Percentiles rank a stretch among this genome's conserved stretches.
Conservation (phyloP, 768 basidiomycete genomes). For the Leccinum incarnatum region DNA sequence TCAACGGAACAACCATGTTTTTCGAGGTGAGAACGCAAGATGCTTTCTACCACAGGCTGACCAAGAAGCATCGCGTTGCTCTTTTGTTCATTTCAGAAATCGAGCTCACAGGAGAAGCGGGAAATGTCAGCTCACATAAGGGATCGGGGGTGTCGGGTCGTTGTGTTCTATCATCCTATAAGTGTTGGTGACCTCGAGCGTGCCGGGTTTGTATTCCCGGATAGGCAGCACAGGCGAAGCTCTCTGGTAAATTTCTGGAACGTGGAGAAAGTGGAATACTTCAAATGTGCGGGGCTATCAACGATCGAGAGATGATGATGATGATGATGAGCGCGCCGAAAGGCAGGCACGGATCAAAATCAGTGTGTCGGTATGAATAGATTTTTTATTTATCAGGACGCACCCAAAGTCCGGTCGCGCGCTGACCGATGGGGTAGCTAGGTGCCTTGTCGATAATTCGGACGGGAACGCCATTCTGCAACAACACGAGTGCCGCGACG, state of each 20-base stretch:
- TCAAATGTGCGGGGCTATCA: conserved; percentile 39
- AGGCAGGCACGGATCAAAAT: neutral
- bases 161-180: neutral
- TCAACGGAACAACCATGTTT: conserved; percentile 36
- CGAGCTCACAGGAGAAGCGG: neutral
- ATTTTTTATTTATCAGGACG: neutral
- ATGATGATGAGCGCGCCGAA: too few species aligned
- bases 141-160: conserved; percentile 26
- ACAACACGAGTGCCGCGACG: conserved; percentile 33
- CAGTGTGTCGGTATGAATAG: neutral
- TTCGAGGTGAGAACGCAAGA: conserved; percentile 18
- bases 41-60: conserved; percentile 31
- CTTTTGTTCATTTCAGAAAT: conserved; percentile 1
- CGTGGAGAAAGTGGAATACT: conserved; percentile 39
- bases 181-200: conserved; percentile 16
- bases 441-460: conserved; percentile 51
- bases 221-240: conserved; percentile 28
- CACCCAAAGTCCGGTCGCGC: conserved; percentile 41
- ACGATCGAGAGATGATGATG: neutral
- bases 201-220: conserved; percentile 34
- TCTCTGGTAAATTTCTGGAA: conserved; percentile 36
- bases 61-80: conserved; percentile 15
- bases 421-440: conserved; percentile 35
- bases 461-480: conserved; percentile 47
- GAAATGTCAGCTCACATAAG: conserved; percentile 20